Percentiles rank a stretch among this genome's conserved stretches.
These are phyloP conservation scores for Corinectria fuckeliana DNA, from an alignment of 2,329 filamentous ascomycete species.

Conservation along the genomic window DNA sequence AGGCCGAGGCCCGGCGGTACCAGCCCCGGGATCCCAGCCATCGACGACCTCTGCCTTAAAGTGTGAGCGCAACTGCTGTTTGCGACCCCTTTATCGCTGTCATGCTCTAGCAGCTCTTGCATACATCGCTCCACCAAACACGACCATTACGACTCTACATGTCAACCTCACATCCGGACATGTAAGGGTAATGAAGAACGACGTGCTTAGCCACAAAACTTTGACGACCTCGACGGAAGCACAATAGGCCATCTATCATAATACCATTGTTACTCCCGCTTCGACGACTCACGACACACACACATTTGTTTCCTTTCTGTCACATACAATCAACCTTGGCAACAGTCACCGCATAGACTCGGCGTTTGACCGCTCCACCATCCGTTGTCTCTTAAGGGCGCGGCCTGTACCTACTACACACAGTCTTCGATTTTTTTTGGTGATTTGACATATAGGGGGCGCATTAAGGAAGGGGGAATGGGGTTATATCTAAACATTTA, in stretches of 20 bases:
- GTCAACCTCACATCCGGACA: background rate
- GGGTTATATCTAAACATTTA: constrained; percentile 32
- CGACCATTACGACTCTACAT: constrained; percentile 2
- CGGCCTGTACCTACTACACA: constrained; percentile 39
- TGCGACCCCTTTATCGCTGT: too few relatives aligned
- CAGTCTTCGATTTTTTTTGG: constrained; percentile 34
- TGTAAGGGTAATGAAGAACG: constrained; percentile 12
- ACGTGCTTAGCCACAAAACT: constrained; percentile 29
- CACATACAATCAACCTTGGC: constrained; percentile 35
- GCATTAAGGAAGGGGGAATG: constrained; percentile 31
- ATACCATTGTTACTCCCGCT: constrained; percentile 36
- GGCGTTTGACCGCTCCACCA: constrained; percentile 39
- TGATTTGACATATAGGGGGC: constrained; percentile 38
- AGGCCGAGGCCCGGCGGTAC: constrained; percentile 48
- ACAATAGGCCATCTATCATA: constrained; percentile 26
- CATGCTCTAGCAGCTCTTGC: constrained; percentile 25
- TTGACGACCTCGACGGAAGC: constrained; percentile 37
- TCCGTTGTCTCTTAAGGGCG: constrained; percentile 26
- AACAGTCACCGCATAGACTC: constrained; percentile 44
- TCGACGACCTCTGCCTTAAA: constrained; percentile 46
- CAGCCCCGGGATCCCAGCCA: constrained; percentile 55
- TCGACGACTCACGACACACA: constrained; percentile 34
- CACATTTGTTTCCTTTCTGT: constrained; percentile 35
- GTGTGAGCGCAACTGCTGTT: too few relatives aligned
- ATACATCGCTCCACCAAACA: constrained; percentile 6